Percentiles rank a stretch among this genome's conserved stretches.
phyloP scores from a whole-genome alignment of 1,284 basidiomycete genomes.

The Veloboletus limbatus region DNA sequence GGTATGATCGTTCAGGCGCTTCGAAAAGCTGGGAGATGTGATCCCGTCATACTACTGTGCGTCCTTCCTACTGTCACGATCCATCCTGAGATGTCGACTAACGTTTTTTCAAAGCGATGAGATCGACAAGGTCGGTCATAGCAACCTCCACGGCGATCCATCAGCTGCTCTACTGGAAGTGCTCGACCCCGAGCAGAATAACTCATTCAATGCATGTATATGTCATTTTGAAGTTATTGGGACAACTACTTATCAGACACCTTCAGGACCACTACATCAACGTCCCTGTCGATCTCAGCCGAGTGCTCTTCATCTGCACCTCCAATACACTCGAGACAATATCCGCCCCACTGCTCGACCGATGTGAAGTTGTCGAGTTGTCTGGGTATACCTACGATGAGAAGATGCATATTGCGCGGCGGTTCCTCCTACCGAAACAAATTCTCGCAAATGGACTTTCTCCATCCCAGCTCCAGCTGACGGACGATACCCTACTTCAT shows the following conservation, averaged over 20 bases:
- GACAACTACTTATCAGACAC: slow-evolving; percentile 4
- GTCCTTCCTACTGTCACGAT: slow-evolving; percentile 27
- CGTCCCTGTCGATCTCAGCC: slow-evolving; percentile 84
- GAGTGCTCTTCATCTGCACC: slow-evolving; percentile 88
- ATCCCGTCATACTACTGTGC: slow-evolving; percentile 78
- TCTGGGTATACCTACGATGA: slow-evolving; percentile 88
- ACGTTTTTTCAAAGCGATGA: slow-evolving; percentile 56
- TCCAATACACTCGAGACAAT: slow-evolving; percentile 87
- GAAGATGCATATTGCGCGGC: slow-evolving; percentile 84
- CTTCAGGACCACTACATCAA: slow-evolving; percentile 86
- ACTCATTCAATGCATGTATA: slow-evolving; percentile 68
- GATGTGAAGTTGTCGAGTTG: slow-evolving; percentile 70
- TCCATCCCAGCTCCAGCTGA: slow-evolving; percentile 51
- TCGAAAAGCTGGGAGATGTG: slow-evolving; percentile 78
- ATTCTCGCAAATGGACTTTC: slow-evolving; percentile 67
- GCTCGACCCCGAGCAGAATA: slow-evolving; percentile 90
- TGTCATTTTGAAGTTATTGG: not conserved
- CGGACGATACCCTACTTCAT: slow-evolving; percentile 66
- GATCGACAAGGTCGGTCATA: slow-evolving; percentile 85
- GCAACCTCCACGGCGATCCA: slow-evolving; percentile 88
- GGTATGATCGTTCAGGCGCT: slow-evolving; percentile 87
- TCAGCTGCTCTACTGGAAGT: slow-evolving; percentile 86
- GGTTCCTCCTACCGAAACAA: slow-evolving; percentile 86
- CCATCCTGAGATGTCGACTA: slow-evolving; percentile 19
- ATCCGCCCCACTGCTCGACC: slow-evolving; percentile 75